Evolutionary conservation across 371 early-diverging fungal genomes (phyloP).

Genomic region (Coemansia sp.): DNA sequence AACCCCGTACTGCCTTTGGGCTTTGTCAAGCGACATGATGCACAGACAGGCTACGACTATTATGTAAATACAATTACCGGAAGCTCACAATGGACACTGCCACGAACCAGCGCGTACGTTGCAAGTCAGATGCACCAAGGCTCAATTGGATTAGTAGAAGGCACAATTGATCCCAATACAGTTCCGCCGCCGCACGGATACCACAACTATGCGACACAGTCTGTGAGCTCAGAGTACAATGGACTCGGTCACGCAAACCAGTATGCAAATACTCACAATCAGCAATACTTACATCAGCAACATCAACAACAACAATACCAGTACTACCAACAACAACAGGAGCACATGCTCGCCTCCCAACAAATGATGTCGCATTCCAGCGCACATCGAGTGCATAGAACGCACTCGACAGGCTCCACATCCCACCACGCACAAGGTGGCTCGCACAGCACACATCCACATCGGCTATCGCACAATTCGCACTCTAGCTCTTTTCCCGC

Average conservation of each 20-base stretch:
- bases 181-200: constrained; percentile 10
- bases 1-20: background rate
- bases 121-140: background rate
- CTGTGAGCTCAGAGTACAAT: background rate
- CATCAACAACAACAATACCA: background rate
- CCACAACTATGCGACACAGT: background rate
- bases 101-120: constrained; percentile 5
- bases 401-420: background rate
- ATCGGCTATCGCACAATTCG: background rate
- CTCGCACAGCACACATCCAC: background rate
- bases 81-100: constrained; percentile 9
- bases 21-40: constrained; percentile 3
- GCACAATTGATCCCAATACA: background rate
- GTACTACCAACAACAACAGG: constrained; percentile 4
- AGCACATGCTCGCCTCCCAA: background rate
- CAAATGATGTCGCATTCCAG: background rate
- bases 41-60: constrained; percentile 4
- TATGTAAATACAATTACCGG: constrained; percentile 9
- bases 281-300: background rate
- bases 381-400: background rate
- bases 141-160: background rate
- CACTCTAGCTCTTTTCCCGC: background rate
- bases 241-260: background rate
- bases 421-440: background rate
- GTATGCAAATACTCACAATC: background rate